phyloP scores from a whole-genome alignment of 2,329 filamentous ascomycete genomes.

The Dryadomyces sulphureus region DNA sequence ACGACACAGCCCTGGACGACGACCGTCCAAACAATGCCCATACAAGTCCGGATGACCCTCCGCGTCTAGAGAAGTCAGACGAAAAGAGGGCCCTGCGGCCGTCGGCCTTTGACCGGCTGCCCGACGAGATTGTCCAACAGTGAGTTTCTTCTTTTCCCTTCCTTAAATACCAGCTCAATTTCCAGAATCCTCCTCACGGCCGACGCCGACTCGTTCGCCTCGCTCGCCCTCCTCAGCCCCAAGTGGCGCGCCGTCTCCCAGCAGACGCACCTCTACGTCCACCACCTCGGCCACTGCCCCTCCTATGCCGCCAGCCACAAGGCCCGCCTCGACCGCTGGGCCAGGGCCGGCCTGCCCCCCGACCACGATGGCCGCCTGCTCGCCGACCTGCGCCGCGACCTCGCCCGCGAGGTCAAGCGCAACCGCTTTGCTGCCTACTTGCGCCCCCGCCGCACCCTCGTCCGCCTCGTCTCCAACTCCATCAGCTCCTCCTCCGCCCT shows the following conservation, averaged over 20 bases:
- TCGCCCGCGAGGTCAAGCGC: conserved; percentile 56
- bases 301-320: conserved; percentile 39
- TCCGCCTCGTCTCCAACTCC: conserved; percentile 71
- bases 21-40: background rate
- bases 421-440: conserved; percentile 67
- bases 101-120: conserved; percentile 38
- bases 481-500: conserved; percentile 74
- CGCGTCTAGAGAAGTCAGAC: background rate
- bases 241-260: conserved; percentile 53
- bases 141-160: conserved; percentile 22
- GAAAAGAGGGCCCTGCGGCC: background rate
- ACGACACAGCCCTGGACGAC: too few species aligned
- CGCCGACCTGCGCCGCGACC: conserved; percentile 45
- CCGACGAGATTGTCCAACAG: conserved; percentile 58
- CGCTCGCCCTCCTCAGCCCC: conserved; percentile 47
- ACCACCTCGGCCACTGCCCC: conserved; percentile 46
- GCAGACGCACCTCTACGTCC: conserved; percentile 45
- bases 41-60: too few species aligned
- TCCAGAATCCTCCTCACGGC: conserved; percentile 44
- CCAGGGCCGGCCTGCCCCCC: conserved; percentile 14
- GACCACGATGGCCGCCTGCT: conserved; percentile 31
- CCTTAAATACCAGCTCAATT: background rate
- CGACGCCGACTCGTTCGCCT: conserved; percentile 51
- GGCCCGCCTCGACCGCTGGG: conserved; percentile 1
- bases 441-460: conserved; percentile 52